phyloP scores from a whole-genome alignment of 148 eudicot species.

The Rhododendron griersonianum region DNA sequence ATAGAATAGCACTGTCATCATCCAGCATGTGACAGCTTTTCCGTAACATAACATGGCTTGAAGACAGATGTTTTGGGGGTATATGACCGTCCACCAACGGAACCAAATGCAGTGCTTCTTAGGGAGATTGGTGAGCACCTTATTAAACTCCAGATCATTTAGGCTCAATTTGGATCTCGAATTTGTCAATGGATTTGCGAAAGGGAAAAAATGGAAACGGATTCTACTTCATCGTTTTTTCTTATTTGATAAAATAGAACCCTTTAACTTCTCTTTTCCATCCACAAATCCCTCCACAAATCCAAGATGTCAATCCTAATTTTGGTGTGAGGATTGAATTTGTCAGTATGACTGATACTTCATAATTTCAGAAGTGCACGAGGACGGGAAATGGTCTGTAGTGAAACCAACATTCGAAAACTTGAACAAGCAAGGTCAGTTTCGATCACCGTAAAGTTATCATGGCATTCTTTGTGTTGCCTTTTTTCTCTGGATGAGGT shows the following conservation, averaged over 20 bases:
- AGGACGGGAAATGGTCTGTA: constrained; percentile 86
- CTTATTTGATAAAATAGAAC: not conserved
- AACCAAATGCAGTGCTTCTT: constrained; percentile 68
- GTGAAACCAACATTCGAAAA: constrained; percentile 53
- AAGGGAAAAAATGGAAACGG: not conserved
- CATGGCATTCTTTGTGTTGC: not conserved
- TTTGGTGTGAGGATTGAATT: not conserved
- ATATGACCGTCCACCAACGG: constrained; percentile 91
- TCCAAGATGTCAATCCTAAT: not conserved
- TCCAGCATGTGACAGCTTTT: not conserved
- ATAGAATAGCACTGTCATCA: not conserved
- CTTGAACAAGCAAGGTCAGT: constrained; percentile 52
- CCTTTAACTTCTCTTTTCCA: not conserved
- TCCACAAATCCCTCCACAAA: not conserved
- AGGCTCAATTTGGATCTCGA: not conserved
- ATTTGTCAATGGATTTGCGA: not conserved
- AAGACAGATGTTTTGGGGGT: constrained; percentile 97
- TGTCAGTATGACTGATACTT: not conserved
- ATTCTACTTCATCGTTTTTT: not conserved
- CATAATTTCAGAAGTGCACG: constrained; percentile 67
- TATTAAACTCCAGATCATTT: not conserved
- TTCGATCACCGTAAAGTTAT: not conserved
- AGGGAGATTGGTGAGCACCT: constrained; percentile 72
- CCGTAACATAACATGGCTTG: constrained; percentile 32
- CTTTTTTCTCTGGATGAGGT: not conserved